These are phyloP conservation scores for Venturia pyrina DNA, from an alignment of 2,329 filamentous ascomycete genomes.

Conservation along the genomic window DNA sequence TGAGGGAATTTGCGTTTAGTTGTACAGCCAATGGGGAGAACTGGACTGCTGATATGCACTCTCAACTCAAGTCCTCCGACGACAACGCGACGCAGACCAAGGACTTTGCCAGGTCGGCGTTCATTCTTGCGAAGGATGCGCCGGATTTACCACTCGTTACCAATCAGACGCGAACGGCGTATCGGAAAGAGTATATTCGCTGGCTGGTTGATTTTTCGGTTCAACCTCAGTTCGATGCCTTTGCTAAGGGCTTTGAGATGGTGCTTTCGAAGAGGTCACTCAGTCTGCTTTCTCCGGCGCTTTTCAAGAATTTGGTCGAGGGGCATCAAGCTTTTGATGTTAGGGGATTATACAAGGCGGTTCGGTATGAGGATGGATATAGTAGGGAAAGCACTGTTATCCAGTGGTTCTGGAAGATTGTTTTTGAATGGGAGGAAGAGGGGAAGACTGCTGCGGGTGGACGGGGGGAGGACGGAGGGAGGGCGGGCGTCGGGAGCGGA, in stretches of 20 bases:
- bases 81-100: background rate
- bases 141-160: slow-evolving; percentile 61
- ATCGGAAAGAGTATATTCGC: slow-evolving; percentile 73
- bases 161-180: slow-evolving; percentile 65
- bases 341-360: slow-evolving; percentile 50
- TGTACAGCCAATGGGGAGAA: slow-evolving; percentile 46
- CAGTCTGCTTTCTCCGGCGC: slow-evolving; percentile 28
- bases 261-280: slow-evolving; percentile 64
- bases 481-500: too few species aligned
- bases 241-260: slow-evolving; percentile 67
- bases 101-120: background rate
- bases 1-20: slow-evolving; percentile 80
- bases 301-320: slow-evolving; percentile 72
- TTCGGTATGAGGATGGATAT: slow-evolving; percentile 74
- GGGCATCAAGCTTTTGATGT: slow-evolving; percentile 76
- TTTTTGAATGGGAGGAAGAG: slow-evolving; percentile 47
- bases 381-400: slow-evolving; percentile 59
- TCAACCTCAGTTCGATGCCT: slow-evolving; percentile 66
- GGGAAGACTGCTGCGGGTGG: background rate
- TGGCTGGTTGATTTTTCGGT: slow-evolving; percentile 76
- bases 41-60: slow-evolving; percentile 45
- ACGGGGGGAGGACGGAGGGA: too few species aligned
- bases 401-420: slow-evolving; percentile 73
- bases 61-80: background rate
- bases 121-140: background rate